These are phyloP conservation scores for Proliferodiscus dingleyae DNA, from an alignment of 2,329 filamentous ascomycete genomes.

Conservation along the genomic window DNA sequence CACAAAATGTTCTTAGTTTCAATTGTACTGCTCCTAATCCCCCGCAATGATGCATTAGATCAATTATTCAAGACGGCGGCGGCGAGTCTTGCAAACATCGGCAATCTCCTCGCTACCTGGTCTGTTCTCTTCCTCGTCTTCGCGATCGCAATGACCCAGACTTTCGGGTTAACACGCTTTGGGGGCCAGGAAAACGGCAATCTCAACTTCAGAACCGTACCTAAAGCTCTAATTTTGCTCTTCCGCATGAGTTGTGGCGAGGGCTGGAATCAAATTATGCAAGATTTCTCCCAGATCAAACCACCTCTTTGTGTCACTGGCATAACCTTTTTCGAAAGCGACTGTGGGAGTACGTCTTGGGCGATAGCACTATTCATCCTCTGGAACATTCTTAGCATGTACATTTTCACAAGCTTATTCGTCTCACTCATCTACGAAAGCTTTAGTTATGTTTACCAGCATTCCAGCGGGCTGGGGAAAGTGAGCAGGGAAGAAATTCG, in stretches of 20 bases:
- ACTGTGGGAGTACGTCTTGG: conserved; percentile 90
- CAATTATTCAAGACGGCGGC: conserved; percentile 98
- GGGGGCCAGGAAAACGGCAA: conserved; percentile 67
- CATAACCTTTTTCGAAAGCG: conserved; percentile 72
- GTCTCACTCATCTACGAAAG: conserved; percentile 99
- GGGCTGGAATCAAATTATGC: conserved; percentile 96
- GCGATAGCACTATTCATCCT: conserved; percentile 84
- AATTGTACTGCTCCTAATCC: conserved; percentile 84
- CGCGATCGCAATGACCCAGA: conserved; percentile 92
- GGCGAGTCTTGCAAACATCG: conserved; percentile 83
- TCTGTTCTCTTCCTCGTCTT: conserved; percentile 95
- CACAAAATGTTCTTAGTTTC: conserved; percentile 94
- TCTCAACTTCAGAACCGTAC: conserved; percentile 88
- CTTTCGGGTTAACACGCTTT: conserved; percentile 91
- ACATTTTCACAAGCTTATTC: conserved; percentile 97
- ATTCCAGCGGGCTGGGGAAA: conserved; percentile 84
- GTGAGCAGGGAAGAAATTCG: conserved; percentile 92
- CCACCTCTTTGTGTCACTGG: conserved; percentile 76
- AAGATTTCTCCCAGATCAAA: conserved; percentile 79
- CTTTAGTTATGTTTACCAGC: conserved; percentile 98
- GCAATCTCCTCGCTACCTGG: conserved; percentile 92
- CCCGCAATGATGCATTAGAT: conserved; percentile 92
- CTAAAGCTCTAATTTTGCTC: conserved; percentile 86
- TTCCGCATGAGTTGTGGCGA: conserved; percentile 93
- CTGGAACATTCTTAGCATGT: conserved; percentile 99